Conservation (phyloP, 176 grass and related monocot genomes). For the Bolboschoenus planiculmis region DNA sequence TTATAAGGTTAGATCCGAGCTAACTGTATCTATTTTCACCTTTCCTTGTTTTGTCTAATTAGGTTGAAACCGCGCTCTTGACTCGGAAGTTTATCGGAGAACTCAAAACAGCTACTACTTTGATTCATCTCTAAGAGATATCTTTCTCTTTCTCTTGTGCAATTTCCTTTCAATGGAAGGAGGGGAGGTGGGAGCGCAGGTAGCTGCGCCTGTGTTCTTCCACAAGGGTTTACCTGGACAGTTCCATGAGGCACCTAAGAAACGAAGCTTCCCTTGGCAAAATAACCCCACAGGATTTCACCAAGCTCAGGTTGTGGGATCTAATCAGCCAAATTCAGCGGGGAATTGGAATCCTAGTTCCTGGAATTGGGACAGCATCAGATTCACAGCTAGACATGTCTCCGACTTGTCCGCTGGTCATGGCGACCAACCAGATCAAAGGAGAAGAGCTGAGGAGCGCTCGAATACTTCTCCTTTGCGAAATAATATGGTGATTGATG, state of each 20-base stretch:
- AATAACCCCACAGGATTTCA: conserved; percentile 2
- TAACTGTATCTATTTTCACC: neutral
- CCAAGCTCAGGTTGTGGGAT: conserved; percentile 27
- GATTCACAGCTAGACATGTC: conserved; percentile 47
- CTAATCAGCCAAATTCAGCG: neutral
- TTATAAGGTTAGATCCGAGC: conserved; percentile 18
- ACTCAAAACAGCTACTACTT: neutral
- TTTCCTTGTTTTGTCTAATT: neutral
- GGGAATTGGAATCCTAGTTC: conserved; percentile 77
- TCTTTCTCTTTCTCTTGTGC: neutral
- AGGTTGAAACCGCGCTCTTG: neutral
- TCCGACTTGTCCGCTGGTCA: conserved; percentile 24
- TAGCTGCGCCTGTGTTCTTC: conserved; percentile 56
- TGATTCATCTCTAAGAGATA: neutral
- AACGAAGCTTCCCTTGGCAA: conserved; percentile 29
- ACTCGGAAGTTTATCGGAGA: neutral
- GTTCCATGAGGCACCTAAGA: conserved; percentile 30
- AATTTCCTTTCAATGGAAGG: conserved; percentile 23
- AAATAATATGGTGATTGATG: conserved; percentile 8
- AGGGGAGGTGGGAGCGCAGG: conserved; percentile 69
- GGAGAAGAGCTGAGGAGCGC: neutral
- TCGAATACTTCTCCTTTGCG: neutral
- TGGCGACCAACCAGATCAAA: conserved; percentile 26
- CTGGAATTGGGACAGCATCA: conserved; percentile 91
- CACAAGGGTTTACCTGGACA: conserved; percentile 41